Conservation (phyloP, 2,329 filamentous ascomycete genomes). For the Penicillium sp. region DNA sequence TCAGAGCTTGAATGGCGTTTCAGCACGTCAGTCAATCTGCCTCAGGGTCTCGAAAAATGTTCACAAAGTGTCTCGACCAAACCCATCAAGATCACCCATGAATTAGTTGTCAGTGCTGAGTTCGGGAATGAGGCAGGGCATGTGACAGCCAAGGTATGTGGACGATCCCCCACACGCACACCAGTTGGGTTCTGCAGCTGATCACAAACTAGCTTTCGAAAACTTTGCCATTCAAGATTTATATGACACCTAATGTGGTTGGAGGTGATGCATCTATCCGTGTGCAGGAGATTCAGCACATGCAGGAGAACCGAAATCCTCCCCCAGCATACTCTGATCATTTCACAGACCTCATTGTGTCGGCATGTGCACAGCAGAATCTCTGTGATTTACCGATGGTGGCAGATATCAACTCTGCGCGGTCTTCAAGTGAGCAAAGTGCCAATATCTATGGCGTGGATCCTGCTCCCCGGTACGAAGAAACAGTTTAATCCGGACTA, state of each 20-base stretch:
- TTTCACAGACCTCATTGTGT: not conserved
- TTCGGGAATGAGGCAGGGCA: not conserved
- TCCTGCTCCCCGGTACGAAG: constrained; percentile 1
- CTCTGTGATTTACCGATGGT: not conserved
- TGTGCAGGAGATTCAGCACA: not conserved
- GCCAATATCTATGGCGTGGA: not conserved
- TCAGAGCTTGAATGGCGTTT: constrained; percentile 8
- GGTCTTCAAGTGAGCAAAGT: not conserved
- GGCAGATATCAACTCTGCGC: not conserved
- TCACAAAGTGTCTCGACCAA: constrained; percentile 5
- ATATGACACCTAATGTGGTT: not conserved
- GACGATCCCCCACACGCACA: rapidly evolving
- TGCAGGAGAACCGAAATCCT: not conserved
- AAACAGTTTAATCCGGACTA: not conserved
- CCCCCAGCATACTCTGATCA: constrained; percentile 3
- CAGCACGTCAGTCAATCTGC: not conserved
- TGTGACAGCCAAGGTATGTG: not conserved
- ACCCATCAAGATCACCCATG: constrained; percentile 4
- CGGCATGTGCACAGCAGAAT: not conserved
- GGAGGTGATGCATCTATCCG: not conserved
- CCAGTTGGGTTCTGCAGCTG: not conserved
- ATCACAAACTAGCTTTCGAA: not conserved
- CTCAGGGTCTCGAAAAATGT: not conserved
- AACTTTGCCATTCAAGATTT: constrained; percentile 2
- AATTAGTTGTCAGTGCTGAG: not conserved